A percentile compares a stretch with the other conserved stretches of the same genome.
These are phyloP conservation scores for Tricholoma bakamatsutake DNA, from an alignment of 768 basidiomycete genomes.

Conservation along the genomic window DNA sequence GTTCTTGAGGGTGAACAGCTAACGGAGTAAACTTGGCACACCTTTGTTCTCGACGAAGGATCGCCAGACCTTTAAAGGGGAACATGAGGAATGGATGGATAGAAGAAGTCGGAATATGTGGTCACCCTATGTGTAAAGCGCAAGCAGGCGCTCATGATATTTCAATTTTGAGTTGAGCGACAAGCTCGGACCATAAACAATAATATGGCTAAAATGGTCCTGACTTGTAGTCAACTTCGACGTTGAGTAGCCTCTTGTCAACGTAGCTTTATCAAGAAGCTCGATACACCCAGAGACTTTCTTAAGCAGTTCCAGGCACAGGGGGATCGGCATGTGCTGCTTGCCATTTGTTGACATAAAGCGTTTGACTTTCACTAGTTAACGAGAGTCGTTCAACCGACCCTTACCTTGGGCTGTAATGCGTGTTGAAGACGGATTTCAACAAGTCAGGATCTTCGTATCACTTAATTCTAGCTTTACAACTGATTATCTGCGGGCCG, in stretches of 20 bases:
- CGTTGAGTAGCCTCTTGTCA: background rate
- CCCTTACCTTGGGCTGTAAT: conserved; percentile 25
- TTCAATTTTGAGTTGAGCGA: background rate
- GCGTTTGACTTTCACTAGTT: background rate
- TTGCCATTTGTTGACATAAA: background rate
- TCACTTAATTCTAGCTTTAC: background rate
- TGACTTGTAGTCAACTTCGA: background rate
- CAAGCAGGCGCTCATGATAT: conserved; percentile 58
- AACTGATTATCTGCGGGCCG: background rate
- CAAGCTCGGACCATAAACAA: too few species aligned
- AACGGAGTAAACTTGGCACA: conserved; percentile 17
- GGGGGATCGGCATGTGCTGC: background rate
- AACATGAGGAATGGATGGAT: too few species aligned
- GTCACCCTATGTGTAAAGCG: conserved; percentile 62
- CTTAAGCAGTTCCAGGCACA: background rate
- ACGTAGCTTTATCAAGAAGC: background rate
- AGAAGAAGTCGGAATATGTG: background rate
- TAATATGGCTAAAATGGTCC: background rate
- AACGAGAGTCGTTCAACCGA: background rate
- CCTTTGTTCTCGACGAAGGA: conserved; percentile 75
- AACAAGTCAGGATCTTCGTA: conserved; percentile 34
- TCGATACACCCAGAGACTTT: background rate
- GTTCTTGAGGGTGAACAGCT: background rate
- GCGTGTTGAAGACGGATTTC: conserved; percentile 65
- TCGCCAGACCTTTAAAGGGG: conserved; percentile 60